Evolutionary conservation across 768 basidiomycete species (phyloP).

Genomic region (Bullera alba): DNA sequence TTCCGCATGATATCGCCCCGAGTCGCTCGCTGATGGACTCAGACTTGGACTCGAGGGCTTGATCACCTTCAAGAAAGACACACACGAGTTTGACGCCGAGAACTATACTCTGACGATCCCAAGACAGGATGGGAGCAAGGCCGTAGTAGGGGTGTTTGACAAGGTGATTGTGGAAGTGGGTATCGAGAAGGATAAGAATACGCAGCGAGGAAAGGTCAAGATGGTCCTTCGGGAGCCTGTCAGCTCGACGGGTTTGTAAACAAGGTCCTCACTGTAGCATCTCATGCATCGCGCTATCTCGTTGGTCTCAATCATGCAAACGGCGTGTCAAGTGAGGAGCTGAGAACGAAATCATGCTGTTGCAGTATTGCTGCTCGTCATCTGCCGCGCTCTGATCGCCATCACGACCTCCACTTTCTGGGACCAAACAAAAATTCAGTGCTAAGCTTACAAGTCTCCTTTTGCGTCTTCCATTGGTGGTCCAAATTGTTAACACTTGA

Average conservation of each 20-base stretch:
- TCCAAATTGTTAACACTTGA: too few species aligned
- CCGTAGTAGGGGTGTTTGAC: conserved; percentile 80
- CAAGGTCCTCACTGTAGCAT: background rate
- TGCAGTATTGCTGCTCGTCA: too few species aligned
- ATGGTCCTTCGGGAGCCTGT: conserved; percentile 41
- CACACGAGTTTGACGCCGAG: conserved; percentile 83
- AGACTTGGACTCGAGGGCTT: conserved; percentile 92
- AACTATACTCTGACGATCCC: conserved; percentile 76
- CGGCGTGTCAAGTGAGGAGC: too few species aligned
- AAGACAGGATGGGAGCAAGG: conserved; percentile 46
- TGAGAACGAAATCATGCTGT: too few species aligned
- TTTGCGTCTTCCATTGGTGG: too few species aligned
- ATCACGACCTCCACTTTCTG: background rate
- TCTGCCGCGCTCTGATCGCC: too few species aligned
- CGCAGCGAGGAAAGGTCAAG: conserved; percentile 76
- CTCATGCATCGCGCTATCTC: background rate
- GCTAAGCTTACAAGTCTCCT: too few species aligned
- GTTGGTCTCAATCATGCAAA: too few species aligned
- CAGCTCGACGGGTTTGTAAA: conserved; percentile 29
- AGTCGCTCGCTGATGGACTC: conserved; percentile 3
- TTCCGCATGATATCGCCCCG: background rate
- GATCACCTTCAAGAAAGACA: conserved; percentile 77
- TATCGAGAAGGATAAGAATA: conserved; percentile 91
- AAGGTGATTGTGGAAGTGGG: conserved; percentile 83
- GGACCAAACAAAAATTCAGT: too few species aligned